phyloP scores from a whole-genome alignment of 345 rosid genomes.

The Rhizophora mangle region DNA sequence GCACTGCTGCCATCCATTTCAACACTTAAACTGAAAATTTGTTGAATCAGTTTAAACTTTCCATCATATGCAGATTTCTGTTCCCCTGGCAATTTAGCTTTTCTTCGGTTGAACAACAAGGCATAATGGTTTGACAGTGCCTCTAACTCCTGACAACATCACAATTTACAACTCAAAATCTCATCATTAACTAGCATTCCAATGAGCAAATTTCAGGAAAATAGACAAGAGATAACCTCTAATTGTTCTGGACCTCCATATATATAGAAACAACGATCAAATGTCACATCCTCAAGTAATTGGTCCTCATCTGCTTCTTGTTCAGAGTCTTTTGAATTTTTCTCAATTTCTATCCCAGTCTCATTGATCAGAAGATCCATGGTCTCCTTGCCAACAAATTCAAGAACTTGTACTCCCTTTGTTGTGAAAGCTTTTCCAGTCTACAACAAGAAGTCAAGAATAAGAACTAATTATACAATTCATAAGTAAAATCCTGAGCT shows the following conservation, averaged over 20 bases:
- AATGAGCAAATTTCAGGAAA: slow-evolving; percentile 18
- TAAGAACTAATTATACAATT: slow-evolving; percentile 13
- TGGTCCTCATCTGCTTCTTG: slow-evolving; percentile 58
- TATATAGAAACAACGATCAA: slow-evolving; percentile 97
- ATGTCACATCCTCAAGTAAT: slow-evolving; percentile 75
- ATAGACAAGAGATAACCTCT: slow-evolving; percentile 53
- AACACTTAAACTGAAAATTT: slow-evolving; percentile 55
- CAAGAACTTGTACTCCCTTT: slow-evolving; percentile 97
- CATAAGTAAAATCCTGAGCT: slow-evolving; percentile 16
- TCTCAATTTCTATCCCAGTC: slow-evolving; percentile 72
- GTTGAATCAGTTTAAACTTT: slow-evolving; percentile 83
- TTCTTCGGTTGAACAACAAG: slow-evolving; percentile 77
- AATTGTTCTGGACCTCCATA: slow-evolving; percentile 99
- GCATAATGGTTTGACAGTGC: slow-evolving; percentile 84
- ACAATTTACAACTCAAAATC: slow-evolving; percentile 16
- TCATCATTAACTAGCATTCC: slow-evolving; percentile 20
- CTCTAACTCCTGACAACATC: slow-evolving; percentile 78
- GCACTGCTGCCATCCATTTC: slow-evolving; percentile 49
- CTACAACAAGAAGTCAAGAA: slow-evolving; percentile 36
- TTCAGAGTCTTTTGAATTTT: slow-evolving; percentile 41
- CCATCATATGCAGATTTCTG: slow-evolving; percentile 67
- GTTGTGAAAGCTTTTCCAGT: slow-evolving; percentile 90
- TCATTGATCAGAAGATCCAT: slow-evolving; percentile 85
- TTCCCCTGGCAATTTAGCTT: slow-evolving; percentile 71
- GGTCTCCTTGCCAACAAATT: slow-evolving; percentile 90